A percentile compares a stretch with the other conserved stretches of the same genome.
Conservation (phyloP, 148 eudicot species). For the Camellia japonica region DNA sequence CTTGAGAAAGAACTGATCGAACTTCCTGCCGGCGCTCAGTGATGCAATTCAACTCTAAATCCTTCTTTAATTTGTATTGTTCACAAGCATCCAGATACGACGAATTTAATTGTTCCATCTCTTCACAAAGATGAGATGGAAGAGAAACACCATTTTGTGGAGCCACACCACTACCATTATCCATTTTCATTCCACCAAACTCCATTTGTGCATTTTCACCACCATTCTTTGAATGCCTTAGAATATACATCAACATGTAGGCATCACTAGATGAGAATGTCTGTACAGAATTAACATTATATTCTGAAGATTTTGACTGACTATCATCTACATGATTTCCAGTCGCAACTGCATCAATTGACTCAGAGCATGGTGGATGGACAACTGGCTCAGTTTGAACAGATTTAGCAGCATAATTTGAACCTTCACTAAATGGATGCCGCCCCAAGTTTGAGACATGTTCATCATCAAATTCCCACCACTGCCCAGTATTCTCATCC, state of each 20-base stretch:
- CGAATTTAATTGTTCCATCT: conserved; percentile 53
- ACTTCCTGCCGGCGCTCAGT: conserved; percentile 85
- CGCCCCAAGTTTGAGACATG: conserved; percentile 72
- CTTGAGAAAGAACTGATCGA: conserved; percentile 77
- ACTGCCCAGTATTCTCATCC: conserved; percentile 71
- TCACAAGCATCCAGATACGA: conserved; percentile 55
- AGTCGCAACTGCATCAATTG: conserved; percentile 27
- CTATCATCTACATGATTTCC: conserved; percentile 32
- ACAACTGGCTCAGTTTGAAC: conserved; percentile 30
- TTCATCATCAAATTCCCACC: conserved; percentile 99
- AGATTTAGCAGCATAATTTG: conserved; percentile 49
- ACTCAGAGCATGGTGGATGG: conserved; percentile 33
- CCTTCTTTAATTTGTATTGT: conserved; percentile 64
- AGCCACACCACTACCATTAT: conserved; percentile 28
- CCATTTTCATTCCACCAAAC: conserved; percentile 28
- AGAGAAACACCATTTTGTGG: conserved; percentile 33
- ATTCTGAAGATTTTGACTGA: conserved; percentile 27
- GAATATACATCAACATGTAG: conserved; percentile 95
- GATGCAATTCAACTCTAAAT: conserved; percentile 49
- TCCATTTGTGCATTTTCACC: conserved; percentile 27
- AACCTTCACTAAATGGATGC: conserved; percentile 85
- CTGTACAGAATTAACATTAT: conserved; percentile 32
- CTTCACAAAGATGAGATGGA: conserved; percentile 77
- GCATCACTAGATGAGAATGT: conserved; percentile 90
- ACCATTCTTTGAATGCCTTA: conserved; percentile 39